A percentile compares a stretch with the other conserved stretches of the same genome.
These are phyloP conservation scores for Colletotrichum caudatum DNA, from an alignment of 2,329 filamentous ascomycete species.

Conservation along the genomic window DNA sequence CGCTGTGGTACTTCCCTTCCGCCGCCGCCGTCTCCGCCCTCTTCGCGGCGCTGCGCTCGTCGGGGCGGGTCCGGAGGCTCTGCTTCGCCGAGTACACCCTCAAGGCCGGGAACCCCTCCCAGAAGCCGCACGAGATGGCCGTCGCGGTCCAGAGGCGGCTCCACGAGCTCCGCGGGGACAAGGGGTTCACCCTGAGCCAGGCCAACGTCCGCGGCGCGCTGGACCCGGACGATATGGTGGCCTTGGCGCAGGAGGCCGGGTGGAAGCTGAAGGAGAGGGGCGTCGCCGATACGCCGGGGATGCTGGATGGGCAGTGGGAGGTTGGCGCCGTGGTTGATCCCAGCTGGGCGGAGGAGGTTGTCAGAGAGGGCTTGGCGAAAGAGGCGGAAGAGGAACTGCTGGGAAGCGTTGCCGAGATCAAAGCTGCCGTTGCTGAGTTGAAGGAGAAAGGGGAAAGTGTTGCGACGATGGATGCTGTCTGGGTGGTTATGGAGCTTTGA, in stretches of 20 bases:
- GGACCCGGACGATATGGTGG: slow-evolving; percentile 23
- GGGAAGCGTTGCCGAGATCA: slow-evolving; percentile 8
- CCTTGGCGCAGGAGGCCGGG: slow-evolving; percentile 23
- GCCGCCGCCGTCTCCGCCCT: slow-evolving; percentile 11
- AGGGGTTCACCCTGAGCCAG: slow-evolving; percentile 7
- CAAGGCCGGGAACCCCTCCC: slow-evolving; percentile 5
- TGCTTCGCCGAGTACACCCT: slow-evolving; percentile 37
- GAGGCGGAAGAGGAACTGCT: slow-evolving; percentile 34
- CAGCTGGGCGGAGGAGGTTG: slow-evolving; percentile 19
- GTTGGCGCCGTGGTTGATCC: slow-evolving; percentile 31
- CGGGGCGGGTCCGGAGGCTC: neutral
- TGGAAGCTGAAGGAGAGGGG: slow-evolving; percentile 30
- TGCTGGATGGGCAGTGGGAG: slow-evolving; percentile 39
- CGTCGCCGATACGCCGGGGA: slow-evolving; percentile 24
- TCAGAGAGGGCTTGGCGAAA: slow-evolving; percentile 7
- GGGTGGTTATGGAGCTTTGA: slow-evolving; percentile 34
- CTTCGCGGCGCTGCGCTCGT: slow-evolving; percentile 7
- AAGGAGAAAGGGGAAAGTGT: slow-evolving; percentile 17
- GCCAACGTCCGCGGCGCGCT: slow-evolving; percentile 37
- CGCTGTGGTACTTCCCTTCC: slow-evolving; percentile 39
- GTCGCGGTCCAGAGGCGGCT: slow-evolving; percentile 29
- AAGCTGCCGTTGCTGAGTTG: slow-evolving; percentile 8
- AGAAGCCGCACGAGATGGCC: slow-evolving; percentile 35
- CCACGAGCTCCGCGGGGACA: slow-evolving; percentile 10
- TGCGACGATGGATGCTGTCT: slow-evolving; percentile 31